Percentiles rank a stretch among this genome's conserved stretches.
Conservation (phyloP, 768 basidiomycete genomes). For the Kwoniella sp. region DNA sequence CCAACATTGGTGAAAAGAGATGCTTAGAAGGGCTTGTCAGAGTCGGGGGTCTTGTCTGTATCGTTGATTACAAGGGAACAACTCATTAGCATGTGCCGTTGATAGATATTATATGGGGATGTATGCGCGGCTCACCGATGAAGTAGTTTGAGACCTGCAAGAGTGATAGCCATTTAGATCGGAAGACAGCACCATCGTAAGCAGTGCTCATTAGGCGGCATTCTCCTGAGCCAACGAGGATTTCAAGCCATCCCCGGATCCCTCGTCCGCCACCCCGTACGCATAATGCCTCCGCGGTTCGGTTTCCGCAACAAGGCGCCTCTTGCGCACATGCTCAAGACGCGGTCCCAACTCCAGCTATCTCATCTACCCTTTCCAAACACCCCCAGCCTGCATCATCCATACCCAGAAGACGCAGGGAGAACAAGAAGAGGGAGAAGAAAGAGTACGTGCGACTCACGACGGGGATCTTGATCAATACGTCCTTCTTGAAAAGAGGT, state of each 20-base stretch:
- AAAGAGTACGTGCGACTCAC: conserved; percentile 35
- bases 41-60: conserved; percentile 49
- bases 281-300: too few species aligned
- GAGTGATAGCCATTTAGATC: not conserved
- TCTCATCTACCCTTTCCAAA: too few species aligned
- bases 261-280: too few species aligned
- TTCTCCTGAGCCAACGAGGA: too few species aligned
- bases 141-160: conserved; percentile 29
- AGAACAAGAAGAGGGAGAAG: too few species aligned
- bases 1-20: not conserved
- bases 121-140: conserved; percentile 23
- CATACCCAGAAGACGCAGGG: too few species aligned
- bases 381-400: too few species aligned
- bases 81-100: not conserved
- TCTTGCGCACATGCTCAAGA: too few species aligned
- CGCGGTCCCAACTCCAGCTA: too few species aligned
- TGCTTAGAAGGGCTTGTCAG: conserved; percentile 53
- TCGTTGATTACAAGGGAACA: not conserved
- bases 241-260: too few species aligned
- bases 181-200: conserved; percentile 1
- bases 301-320: too few species aligned
- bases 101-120: conserved; percentile 3
- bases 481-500: conserved; percentile 52
- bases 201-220: not conserved
- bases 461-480: conserved; percentile 49